These are phyloP conservation scores for Trametopsis cervina DNA, from an alignment of 768 basidiomycete genomes.

Conservation along the genomic window DNA sequence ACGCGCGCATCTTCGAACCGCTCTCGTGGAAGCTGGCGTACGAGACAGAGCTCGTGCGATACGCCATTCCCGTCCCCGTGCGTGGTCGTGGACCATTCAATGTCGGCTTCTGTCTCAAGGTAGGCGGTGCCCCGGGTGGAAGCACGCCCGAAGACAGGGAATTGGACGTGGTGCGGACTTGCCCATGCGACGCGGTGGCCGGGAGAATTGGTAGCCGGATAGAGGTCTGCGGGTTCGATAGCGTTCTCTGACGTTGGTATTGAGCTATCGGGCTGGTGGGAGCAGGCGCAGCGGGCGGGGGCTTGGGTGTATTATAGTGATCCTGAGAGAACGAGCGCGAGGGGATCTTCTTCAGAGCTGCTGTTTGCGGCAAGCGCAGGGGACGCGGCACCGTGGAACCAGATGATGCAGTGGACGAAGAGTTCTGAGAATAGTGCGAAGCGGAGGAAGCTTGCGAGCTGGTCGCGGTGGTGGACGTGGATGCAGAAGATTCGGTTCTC, in stretches of 20 bases:
- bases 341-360: neutral
- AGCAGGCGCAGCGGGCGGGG: neutral
- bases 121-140: slow-evolving; percentile 9
- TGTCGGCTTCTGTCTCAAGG: slow-evolving; percentile 4
- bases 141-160: slow-evolving; percentile 4
- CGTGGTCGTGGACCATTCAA: slow-evolving; percentile 5
- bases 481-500: slow-evolving; percentile 7
- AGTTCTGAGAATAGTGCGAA: slow-evolving; percentile 9
- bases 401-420: slow-evolving; percentile 8
- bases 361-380: slow-evolving; percentile 8
- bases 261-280: too few species aligned
- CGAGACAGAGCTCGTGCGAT: slow-evolving; percentile 10
- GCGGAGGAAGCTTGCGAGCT: slow-evolving; percentile 1
- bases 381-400: slow-evolving; percentile 9
- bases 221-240: slow-evolving; percentile 5
- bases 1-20: neutral
- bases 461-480: slow-evolving; percentile 2
- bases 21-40: slow-evolving; percentile 9
- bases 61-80: slow-evolving; percentile 12
- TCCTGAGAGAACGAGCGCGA: slow-evolving; percentile 6
- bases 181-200: neutral
- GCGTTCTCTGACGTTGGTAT: slow-evolving; percentile 5
- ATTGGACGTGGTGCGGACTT: slow-evolving; percentile 6
- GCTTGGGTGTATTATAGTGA: neutral
- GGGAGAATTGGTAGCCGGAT: neutral